phyloP scores from a whole-genome alignment of 177 flowering plant species.

The Vitis hybrid region DNA sequence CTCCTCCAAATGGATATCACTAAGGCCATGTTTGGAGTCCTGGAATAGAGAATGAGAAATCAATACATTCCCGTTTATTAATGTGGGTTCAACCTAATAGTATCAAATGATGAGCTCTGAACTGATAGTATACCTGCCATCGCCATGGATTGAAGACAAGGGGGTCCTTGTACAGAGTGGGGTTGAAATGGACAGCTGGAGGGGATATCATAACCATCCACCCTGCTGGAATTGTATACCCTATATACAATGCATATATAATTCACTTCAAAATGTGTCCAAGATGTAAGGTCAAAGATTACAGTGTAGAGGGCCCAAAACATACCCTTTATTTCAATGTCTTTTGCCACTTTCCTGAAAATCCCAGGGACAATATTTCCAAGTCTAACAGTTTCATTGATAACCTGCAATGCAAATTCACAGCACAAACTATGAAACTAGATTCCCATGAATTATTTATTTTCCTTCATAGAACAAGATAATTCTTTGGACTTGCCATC shows the following conservation, averaged over 20 bases:
- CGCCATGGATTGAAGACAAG: slow-evolving; percentile 79
- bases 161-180: slow-evolving; percentile 68
- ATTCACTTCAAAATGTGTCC: neutral
- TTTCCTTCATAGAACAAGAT: no score
- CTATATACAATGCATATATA: slow-evolving; percentile 39
- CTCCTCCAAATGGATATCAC: no score
- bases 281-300: neutral
- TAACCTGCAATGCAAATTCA: slow-evolving; percentile 48
- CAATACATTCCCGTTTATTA: slow-evolving; percentile 17
- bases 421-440: neutral
- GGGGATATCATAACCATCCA: slow-evolving; percentile 97
- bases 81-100: no score
- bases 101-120: no score
- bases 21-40: neutral
- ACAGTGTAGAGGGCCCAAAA: neutral
- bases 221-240: slow-evolving; percentile 84
- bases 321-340: slow-evolving; percentile 72
- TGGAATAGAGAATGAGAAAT: neutral
- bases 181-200: slow-evolving; percentile 92
- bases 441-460: no score
- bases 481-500: neutral
- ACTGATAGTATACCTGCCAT: slow-evolving; percentile 56
- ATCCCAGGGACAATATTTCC: slow-evolving; percentile 92
- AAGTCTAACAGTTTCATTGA: slow-evolving; percentile 85
- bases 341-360: slow-evolving; percentile 71